Conservation (phyloP, 495 filamentous ascomycete genomes). For the Monascus purpureus region DNA sequence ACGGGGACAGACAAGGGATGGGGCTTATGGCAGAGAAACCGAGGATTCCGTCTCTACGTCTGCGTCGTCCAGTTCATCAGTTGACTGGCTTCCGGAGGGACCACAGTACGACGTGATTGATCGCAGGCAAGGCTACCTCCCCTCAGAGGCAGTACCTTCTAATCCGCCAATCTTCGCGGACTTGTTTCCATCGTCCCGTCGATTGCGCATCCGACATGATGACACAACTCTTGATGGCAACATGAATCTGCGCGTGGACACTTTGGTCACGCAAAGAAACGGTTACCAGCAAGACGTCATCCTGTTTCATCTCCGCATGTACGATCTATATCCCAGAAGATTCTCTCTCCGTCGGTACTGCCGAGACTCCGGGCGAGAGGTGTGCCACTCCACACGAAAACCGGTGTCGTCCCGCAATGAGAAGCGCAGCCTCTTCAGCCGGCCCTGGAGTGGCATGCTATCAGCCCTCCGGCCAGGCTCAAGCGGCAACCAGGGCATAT, state of each 20-base stretch:
- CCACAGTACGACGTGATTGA: conserved; percentile 46
- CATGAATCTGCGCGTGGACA: conserved; percentile 92
- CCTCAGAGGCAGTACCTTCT: conserved; percentile 53
- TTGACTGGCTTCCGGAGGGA: conserved; percentile 45
- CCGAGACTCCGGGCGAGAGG: conserved; percentile 82
- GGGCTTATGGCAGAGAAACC: conserved; percentile 32
- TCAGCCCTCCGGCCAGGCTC: conserved; percentile 49
- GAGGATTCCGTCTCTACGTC: conserved; percentile 66
- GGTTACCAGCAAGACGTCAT: conserved; percentile 52
- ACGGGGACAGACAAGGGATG: conserved; percentile 15
- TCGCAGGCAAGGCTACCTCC: conserved; percentile 43
- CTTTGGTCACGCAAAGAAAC: conserved; percentile 43
- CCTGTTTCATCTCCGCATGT: conserved; percentile 92
- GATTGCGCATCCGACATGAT: conserved; percentile 77
- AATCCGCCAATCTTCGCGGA: conserved; percentile 73
- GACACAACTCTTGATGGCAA: conserved; percentile 87
- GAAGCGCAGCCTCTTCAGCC: conserved; percentile 42
- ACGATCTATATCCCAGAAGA: conserved; percentile 72
- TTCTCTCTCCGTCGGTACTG: conserved; percentile 89
- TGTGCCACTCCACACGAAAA: conserved; percentile 74
- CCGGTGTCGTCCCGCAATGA: conserved; percentile 38
- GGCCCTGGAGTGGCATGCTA: conserved; percentile 64
- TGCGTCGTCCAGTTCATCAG: conserved; percentile 56
- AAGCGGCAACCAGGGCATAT: conserved; percentile 18
- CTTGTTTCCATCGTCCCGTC: conserved; percentile 72